Conservation (phyloP, 2,329 filamentous ascomycete species). For the Ceratocystis huliohia region DNA sequence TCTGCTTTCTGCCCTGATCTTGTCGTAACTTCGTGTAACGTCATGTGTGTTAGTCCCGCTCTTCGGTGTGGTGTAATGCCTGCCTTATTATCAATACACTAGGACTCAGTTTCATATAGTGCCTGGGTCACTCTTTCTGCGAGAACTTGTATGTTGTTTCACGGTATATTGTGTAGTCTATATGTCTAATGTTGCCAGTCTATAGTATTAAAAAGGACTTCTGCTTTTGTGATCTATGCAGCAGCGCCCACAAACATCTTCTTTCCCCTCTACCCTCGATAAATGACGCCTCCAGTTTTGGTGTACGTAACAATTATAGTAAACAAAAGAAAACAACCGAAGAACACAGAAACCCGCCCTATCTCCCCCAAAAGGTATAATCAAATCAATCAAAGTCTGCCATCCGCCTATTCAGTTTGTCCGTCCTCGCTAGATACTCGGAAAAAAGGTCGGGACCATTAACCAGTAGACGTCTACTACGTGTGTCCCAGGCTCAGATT, state of each 20-base stretch:
- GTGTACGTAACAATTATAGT: background rate
- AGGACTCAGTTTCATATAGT: background rate
- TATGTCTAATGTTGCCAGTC: constrained; percentile 20
- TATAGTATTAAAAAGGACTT: constrained; percentile 17
- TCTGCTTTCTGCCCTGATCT: background rate
- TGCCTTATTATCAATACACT: too few relatives aligned
- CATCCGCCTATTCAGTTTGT: background rate
- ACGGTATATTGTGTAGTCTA: constrained; percentile 19
- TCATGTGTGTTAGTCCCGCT: background rate
- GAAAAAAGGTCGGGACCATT: too few relatives aligned
- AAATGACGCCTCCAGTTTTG: constrained; percentile 7
- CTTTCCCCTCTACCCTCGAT: background rate
- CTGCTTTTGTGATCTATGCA: constrained; percentile 11
- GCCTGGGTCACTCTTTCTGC: background rate
- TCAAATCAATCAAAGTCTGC: background rate
- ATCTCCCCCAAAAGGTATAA: background rate
- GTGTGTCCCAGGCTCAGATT: background rate
- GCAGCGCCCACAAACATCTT: background rate
- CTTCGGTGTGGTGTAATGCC: background rate
- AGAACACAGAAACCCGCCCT: background rate
- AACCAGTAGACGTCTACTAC: too few relatives aligned
- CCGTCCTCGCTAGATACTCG: background rate
- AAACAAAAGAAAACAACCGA: background rate
- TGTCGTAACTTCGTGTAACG: background rate
- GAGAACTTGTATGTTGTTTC: background rate